A percentile compares a stretch with the other conserved stretches of the same genome.
These are phyloP conservation scores for Amauroascus niger DNA, from an alignment of 2,329 filamentous ascomycete genomes.

Conservation along the genomic window DNA sequence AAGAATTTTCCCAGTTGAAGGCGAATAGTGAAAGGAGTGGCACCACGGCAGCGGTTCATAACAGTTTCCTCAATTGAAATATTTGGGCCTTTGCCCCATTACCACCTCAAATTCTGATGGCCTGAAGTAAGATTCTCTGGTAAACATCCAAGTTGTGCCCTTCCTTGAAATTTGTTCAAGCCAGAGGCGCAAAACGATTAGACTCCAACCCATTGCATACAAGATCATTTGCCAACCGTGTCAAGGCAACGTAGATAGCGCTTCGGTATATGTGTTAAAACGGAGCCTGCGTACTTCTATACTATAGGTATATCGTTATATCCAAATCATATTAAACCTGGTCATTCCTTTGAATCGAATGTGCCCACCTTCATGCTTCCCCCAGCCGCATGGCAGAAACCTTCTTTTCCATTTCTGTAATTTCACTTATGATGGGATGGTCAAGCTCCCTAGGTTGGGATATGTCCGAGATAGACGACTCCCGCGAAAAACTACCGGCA, in stretches of 20 bases:
- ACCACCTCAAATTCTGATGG: too few species aligned
- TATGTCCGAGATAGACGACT: neutral
- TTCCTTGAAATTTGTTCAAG: too few species aligned
- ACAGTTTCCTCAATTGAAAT: too few species aligned
- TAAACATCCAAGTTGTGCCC: too few species aligned
- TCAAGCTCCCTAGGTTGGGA: neutral
- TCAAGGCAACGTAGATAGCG: neutral
- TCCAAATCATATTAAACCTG: neutral
- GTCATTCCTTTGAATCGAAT: neutral
- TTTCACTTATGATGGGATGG: neutral
- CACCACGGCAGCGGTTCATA: too few species aligned
- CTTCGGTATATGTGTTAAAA: neutral
- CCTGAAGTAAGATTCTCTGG: too few species aligned
- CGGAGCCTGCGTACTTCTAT: neutral
- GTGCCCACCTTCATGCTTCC: conserved; percentile 2
- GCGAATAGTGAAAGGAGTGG: too few species aligned
- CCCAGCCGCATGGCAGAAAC: conserved; percentile 4
- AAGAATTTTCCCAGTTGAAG: too few species aligned
- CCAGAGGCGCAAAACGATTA: too few species aligned
- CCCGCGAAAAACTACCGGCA: neutral
- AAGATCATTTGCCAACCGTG: too few species aligned
- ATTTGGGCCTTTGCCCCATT: too few species aligned
- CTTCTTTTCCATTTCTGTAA: conserved; percentile 4
- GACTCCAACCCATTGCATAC: too few species aligned
- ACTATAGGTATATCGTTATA: neutral